phyloP scores from a whole-genome alignment of 2,329 filamentous ascomycete genomes.

The Furcasterigmium furcatum region DNA sequence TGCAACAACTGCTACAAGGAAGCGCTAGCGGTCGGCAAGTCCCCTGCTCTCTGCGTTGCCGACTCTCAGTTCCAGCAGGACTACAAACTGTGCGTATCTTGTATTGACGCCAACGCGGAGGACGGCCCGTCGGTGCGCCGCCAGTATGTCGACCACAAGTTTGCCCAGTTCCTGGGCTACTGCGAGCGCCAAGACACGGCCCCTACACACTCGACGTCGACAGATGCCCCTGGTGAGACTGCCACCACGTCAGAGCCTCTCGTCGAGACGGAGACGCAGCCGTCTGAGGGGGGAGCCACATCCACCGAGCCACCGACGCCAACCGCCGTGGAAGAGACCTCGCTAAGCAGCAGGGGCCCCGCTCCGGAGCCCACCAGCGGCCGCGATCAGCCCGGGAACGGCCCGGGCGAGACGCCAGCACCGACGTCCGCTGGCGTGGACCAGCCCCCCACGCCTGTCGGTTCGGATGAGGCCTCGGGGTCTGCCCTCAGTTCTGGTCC shows the following conservation, averaged over 20 bases:
- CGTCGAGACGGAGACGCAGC: neutral
- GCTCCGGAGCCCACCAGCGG: too few species aligned
- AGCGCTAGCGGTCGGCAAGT: constrained; percentile 45
- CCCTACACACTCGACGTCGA: constrained; percentile 8
- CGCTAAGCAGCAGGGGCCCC: too few species aligned
- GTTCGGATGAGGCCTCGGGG: too few species aligned
- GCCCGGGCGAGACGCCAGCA: too few species aligned
- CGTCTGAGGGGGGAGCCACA: too few species aligned
- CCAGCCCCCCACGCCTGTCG: too few species aligned
- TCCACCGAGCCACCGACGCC: too few species aligned
- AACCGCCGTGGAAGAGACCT: too few species aligned
- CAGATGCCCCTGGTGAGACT: constrained; percentile 11
- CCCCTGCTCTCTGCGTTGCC: constrained; percentile 35
- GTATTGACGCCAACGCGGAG: constrained; percentile 30
- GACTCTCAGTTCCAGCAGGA: constrained; percentile 37
- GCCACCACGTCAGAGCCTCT: neutral
- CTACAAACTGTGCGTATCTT: constrained; percentile 35
- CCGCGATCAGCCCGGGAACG: too few species aligned
- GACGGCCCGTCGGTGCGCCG: constrained; percentile 20
- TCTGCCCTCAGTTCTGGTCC: too few species aligned
- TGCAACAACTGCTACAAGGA: constrained; percentile 51
- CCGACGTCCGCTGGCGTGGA: too few species aligned
- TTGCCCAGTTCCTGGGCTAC: constrained; percentile 41
- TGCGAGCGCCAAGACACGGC: constrained; percentile 29
- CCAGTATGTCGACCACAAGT: constrained; percentile 31